A percentile compares a stretch with the other conserved stretches of the same genome.
Conservation (phyloP, 805 yeast genomes). For the Diddensiella santjacobensis region DNA sequence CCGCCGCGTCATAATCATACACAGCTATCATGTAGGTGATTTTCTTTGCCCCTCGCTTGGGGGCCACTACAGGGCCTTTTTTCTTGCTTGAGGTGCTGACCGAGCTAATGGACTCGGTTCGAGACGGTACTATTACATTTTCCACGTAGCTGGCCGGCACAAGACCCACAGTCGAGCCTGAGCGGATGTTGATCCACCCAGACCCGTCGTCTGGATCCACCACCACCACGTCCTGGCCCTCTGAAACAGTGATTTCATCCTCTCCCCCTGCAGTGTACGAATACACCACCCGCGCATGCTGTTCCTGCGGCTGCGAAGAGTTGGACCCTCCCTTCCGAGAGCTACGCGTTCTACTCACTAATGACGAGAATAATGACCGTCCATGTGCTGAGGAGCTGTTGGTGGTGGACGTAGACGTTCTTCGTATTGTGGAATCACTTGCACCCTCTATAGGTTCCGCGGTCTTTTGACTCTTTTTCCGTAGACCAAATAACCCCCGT, state of each 20-base stretch:
- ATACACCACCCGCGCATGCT: constrained; percentile 56
- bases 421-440: constrained; percentile 13
- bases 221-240: constrained; percentile 60
- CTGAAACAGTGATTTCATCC: constrained; percentile 64
- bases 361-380: constrained; percentile 15
- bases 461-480: constrained; percentile 18
- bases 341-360: constrained; percentile 16
- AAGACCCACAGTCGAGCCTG: constrained; percentile 57
- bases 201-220: constrained; percentile 76
- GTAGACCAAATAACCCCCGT: constrained; percentile 50
- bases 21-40: constrained; percentile 56
- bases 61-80: constrained; percentile 77
- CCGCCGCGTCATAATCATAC: constrained; percentile 73
- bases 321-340: not conserved
- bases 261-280: constrained; percentile 63
- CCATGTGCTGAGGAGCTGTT: not conserved
- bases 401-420: constrained; percentile 4
- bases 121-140: constrained; percentile 14
- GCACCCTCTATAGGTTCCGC: constrained; percentile 6
- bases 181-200: constrained; percentile 82
- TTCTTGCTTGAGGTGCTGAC: constrained; percentile 33
- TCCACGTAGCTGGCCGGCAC: constrained; percentile 83
- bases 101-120: constrained; percentile 13
- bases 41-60: constrained; percentile 66
- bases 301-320: not conserved